These are phyloP conservation scores for Fusarium beomiforme DNA, from an alignment of 2,329 filamentous ascomycete genomes.

Conservation along the genomic window DNA sequence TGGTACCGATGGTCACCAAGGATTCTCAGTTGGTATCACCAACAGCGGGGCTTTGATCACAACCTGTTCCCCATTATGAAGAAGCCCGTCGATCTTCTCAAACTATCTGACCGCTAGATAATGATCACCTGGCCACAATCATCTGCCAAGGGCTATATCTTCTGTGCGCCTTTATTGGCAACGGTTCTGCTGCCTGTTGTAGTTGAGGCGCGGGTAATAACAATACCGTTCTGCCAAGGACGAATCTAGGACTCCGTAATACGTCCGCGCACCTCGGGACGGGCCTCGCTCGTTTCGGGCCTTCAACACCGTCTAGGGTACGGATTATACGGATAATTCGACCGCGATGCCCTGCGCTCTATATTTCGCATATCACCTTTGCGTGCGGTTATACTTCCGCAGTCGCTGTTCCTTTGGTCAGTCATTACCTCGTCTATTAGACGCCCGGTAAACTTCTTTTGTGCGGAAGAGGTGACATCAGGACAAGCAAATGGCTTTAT, in stretches of 20 bases:
- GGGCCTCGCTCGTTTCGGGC: slow-evolving; percentile 31
- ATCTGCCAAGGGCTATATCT: slow-evolving; percentile 23
- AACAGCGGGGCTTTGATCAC: slow-evolving; percentile 36
- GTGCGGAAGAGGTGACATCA: neutral
- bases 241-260: slow-evolving; percentile 32
- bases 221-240: slow-evolving; percentile 20
- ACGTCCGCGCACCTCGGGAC: slow-evolving; percentile 35
- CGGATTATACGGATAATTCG: slow-evolving; percentile 25
- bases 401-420: neutral
- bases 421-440: slow-evolving; percentile 5
- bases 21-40: slow-evolving; percentile 31
- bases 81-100: slow-evolving; percentile 18
- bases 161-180: slow-evolving; percentile 9
- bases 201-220: slow-evolving; percentile 13
- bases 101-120: slow-evolving; percentile 29
- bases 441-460: slow-evolving; percentile 4
- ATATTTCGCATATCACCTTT: slow-evolving; percentile 19
- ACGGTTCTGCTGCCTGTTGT: slow-evolving; percentile 13
- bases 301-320: slow-evolving; percentile 18
- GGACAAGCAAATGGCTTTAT: neutral
- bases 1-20: slow-evolving; percentile 21
- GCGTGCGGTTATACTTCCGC: slow-evolving; percentile 21
- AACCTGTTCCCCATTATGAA: slow-evolving; percentile 28
- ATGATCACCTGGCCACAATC: slow-evolving; percentile 18
- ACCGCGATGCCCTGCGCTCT: slow-evolving; percentile 21